Percentiles rank a stretch among this genome's conserved stretches.
phyloP scores from a whole-genome alignment of 2,329 filamentous ascomycete species.

The Alternaria hordeiaustralica region DNA sequence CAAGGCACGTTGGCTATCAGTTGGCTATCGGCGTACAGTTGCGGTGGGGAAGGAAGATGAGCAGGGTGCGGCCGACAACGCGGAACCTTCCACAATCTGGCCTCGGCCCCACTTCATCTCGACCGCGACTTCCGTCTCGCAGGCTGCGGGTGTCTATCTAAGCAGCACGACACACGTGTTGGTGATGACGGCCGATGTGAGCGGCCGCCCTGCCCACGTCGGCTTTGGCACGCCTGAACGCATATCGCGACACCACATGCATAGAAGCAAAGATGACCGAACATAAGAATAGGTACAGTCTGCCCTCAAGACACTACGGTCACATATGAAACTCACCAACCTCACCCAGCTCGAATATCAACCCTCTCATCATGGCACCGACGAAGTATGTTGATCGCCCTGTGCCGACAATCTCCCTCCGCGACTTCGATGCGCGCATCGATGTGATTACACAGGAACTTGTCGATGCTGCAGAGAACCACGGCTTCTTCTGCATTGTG shows the following conservation, averaged over 20 bases:
- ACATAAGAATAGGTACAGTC: conserved; percentile 6
- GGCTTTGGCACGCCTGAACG: neutral
- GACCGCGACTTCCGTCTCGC: neutral
- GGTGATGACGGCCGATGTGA: neutral
- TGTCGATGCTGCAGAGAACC: conserved; percentile 62
- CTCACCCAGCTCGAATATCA: neutral
- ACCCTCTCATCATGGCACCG: conserved; percentile 11
- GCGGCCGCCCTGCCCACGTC: neutral
- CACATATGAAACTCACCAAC: neutral
- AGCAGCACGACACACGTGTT: neutral
- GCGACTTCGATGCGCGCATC: conserved; percentile 60
- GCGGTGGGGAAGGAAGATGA: neutral
- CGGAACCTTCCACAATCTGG: neutral
- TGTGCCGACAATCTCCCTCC: conserved; percentile 55
- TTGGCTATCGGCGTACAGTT: neutral
- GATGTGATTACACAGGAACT: conserved; percentile 62
- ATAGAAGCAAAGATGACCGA: neutral
- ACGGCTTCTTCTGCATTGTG: conserved; percentile 66
- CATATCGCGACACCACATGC: neutral
- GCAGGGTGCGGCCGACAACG: conserved; percentile 10
- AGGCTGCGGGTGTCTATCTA: neutral
- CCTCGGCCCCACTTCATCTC: conserved; percentile 3
- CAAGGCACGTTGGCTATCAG: neutral
- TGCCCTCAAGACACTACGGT: neutral
- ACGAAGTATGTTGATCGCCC: conserved; percentile 18